Percentiles rank a stretch among this genome's conserved stretches.
phyloP scores from a whole-genome alignment of 192 early-diverging fungal species.

The Coemansia sp. region DNA sequence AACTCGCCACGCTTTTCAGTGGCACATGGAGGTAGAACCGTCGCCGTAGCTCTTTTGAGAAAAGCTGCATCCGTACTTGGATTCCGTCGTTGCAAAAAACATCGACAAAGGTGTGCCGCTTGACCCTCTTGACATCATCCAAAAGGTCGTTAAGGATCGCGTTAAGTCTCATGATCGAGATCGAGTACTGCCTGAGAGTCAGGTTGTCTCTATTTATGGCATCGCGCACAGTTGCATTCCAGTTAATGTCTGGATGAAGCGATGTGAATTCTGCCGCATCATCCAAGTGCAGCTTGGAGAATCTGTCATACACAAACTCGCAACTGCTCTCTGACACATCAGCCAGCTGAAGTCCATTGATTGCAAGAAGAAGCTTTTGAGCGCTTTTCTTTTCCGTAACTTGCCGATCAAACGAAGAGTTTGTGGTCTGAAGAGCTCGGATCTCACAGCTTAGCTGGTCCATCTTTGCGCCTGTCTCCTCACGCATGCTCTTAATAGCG shows the following conservation, averaged over 20 bases:
- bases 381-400: slow-evolving; percentile 42
- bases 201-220: slow-evolving; percentile 12
- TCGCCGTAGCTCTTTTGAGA: slow-evolving; percentile 37
- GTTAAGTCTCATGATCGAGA: slow-evolving; percentile 48
- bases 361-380: slow-evolving; percentile 44
- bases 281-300: slow-evolving; percentile 39
- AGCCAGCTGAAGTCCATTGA: slow-evolving; percentile 43
- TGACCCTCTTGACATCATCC: slow-evolving; percentile 42
- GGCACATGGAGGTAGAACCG: slow-evolving; percentile 47
- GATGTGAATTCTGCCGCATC: slow-evolving; percentile 45
- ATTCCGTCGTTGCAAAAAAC: slow-evolving; percentile 33
- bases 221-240: slow-evolving; percentile 37
- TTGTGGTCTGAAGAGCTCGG: slow-evolving; percentile 31
- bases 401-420: slow-evolving; percentile 36
- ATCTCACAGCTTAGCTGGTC: slow-evolving; percentile 36
- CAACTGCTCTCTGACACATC: slow-evolving; percentile 28
- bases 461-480: slow-evolving; percentile 1
- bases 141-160: slow-evolving; percentile 38
- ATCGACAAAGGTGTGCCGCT: slow-evolving; percentile 45
- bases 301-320: slow-evolving; percentile 51
- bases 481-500: slow-evolving; percentile 23
- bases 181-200: slow-evolving; percentile 37
- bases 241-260: slow-evolving; percentile 54
- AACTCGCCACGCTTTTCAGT: slow-evolving; percentile 28
- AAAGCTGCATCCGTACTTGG: slow-evolving; percentile 47